These are phyloP conservation scores for Psidium friedrichsthalianum DNA, from an alignment of 345 rosid genomes.

Conservation along the genomic window DNA sequence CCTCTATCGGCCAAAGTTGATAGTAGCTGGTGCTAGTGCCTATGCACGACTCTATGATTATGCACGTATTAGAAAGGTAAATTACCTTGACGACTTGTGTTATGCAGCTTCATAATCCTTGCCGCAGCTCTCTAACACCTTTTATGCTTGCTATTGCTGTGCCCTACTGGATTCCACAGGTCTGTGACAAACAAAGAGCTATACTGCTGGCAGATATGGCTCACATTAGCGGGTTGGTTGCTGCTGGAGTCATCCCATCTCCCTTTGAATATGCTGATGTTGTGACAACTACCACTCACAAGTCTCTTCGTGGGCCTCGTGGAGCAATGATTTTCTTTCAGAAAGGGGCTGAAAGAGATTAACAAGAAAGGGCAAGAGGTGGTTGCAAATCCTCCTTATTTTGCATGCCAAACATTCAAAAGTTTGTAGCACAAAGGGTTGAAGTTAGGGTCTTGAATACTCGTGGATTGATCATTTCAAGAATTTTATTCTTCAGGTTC, in stretches of 20 bases:
- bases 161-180: slow-evolving; percentile 34
- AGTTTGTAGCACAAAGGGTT: not conserved
- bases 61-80: slow-evolving; percentile 86
- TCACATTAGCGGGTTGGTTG: slow-evolving; percentile 93
- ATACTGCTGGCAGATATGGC: slow-evolving; percentile 91
- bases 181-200: slow-evolving; percentile 94
- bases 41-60: slow-evolving; percentile 93
- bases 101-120: not conserved
- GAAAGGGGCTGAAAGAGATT: slow-evolving; percentile 80
- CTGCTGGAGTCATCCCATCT: slow-evolving; percentile 92
- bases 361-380: slow-evolving; percentile 93
- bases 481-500: slow-evolving; percentile 36
- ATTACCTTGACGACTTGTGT: not conserved
- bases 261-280: slow-evolving; percentile 95
- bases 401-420: not conserved
- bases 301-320: slow-evolving; percentile 96
- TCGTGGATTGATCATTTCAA: not conserved
- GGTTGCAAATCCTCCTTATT: not conserved
- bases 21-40: slow-evolving; percentile 98
- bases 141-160: not conserved
- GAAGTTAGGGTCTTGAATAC: not conserved
- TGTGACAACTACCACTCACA: slow-evolving; percentile 95
- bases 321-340: slow-evolving; percentile 98
- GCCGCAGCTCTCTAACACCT: not conserved
- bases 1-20: slow-evolving; percentile 89